Evolutionary conservation across 805 yeast species (phyloP), one percentile per base, ranked within the genome.

Genomic region (Kodamaea fukazawae): DNA sequence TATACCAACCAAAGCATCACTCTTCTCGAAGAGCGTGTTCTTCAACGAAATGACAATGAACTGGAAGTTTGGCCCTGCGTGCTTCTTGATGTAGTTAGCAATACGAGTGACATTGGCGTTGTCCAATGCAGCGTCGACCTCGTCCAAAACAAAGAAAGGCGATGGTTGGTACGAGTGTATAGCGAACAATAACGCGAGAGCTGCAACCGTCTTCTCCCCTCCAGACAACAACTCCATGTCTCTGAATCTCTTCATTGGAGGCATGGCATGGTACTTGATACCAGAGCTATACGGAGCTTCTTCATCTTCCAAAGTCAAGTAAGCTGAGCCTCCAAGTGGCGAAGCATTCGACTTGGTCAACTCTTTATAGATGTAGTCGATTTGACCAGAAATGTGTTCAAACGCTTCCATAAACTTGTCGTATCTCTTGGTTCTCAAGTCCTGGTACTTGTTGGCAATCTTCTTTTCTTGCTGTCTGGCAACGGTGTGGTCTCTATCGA

Each of bases 91-190:
- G 57, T 90, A 93, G 43, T 79, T 80, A n/a, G 96, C 96, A 42
- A 93, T 81, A 53, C 79, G 79, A 39, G 78, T 78, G 16, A 93
- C 96, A 54, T 93, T 93, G 16, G 87, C 79, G 44, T 86, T 82
- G 61, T 93, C 99, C 43, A 93, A 73, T 0, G 98, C 98, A 0
- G 99, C 98, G 65, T 93, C 99, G n/a, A 93, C 89, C 63, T 93
- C 99, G 60, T 93, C 99, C 31, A 93, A 67, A 0, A 93, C 96
- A 57, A 93, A 91, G 58, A 93, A 93, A 23, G 99, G 99, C 1
- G 96, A 83, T 2, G 97, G 97, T 37, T 83, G 91, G 62, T 69
- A 85, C 0, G 95, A 81, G 58, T 93, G 97, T 30, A 90, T 79
- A 0, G 98, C 90, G 65, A 93, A 93, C 34, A 93, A 61, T 46